Evolutionary conservation across 2,329 filamentous ascomycete species (phyloP).

Genomic region (Colletotrichum orchidophilum): DNA sequence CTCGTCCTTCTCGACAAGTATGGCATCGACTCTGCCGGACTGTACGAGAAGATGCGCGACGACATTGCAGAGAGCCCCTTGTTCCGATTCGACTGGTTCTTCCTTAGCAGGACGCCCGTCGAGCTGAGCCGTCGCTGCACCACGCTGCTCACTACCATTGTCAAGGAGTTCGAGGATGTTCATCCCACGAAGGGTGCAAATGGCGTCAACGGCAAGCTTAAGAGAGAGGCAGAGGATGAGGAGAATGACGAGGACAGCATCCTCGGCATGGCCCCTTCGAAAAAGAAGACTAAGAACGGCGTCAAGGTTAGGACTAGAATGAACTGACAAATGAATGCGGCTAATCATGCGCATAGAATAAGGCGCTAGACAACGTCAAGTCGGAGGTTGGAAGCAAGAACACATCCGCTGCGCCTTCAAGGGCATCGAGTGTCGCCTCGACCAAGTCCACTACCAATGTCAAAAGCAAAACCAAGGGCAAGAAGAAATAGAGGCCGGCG

Average conservation of each 20-base stretch:
- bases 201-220: slow-evolving; percentile 73
- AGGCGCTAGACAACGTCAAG: slow-evolving; percentile 90
- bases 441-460: slow-evolving; percentile 62
- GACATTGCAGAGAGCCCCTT: slow-evolving; percentile 94
- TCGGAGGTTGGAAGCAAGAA: slow-evolving; percentile 73
- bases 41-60: slow-evolving; percentile 96
- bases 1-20: slow-evolving; percentile 92
- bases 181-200: slow-evolving; percentile 62
- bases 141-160: slow-evolving; percentile 92
- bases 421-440: slow-evolving; percentile 89
- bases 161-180: slow-evolving; percentile 88
- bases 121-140: slow-evolving; percentile 94
- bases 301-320: slow-evolving; percentile 74
- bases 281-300: slow-evolving; percentile 93
- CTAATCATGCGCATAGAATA: slow-evolving; percentile 71
- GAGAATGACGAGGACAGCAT: slow-evolving; percentile 86
- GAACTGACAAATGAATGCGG: slow-evolving; percentile 18
- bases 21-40: slow-evolving; percentile 87
- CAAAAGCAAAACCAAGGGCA: slow-evolving; percentile 58
- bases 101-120: slow-evolving; percentile 90
- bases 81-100: slow-evolving; percentile 99
- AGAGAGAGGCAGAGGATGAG: slow-evolving; percentile 81
- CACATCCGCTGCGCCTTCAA: slow-evolving; percentile 79
- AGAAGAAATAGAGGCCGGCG: slow-evolving; percentile 56
- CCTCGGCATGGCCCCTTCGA: slow-evolving; percentile 82